These are phyloP conservation scores for Fimicolochytrium jonesii DNA, from an alignment of 192 early-diverging fungal genomes.

Conservation along the genomic window DNA sequence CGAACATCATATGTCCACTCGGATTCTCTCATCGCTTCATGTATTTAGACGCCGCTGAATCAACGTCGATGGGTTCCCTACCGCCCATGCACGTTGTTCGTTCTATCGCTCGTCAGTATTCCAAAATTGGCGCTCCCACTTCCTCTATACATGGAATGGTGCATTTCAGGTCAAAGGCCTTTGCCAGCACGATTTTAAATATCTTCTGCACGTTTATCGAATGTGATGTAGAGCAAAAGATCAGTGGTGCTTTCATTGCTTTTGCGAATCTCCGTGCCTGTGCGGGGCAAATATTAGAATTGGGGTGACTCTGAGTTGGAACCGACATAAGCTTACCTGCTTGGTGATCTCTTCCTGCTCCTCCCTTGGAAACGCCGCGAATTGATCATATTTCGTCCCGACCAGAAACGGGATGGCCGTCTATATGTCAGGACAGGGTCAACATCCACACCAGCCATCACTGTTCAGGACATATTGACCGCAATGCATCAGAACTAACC, in stretches of 20 bases:
- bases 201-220: constrained; percentile 97
- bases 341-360: constrained; percentile 92
- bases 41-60: too few relatives aligned
- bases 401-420: constrained; percentile 91
- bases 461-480: neutral
- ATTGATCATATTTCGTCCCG: constrained; percentile 95
- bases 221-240: constrained; percentile 90
- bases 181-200: constrained; percentile 92
- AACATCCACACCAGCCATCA: neutral
- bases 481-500: constrained; percentile 33
- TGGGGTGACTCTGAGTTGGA: neutral
- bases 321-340: constrained; percentile 51
- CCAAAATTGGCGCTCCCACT: constrained; percentile 85
- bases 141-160: constrained; percentile 91
- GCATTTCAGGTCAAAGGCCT: constrained; percentile 90
- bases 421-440: constrained; percentile 30
- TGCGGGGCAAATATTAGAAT: too few relatives aligned
- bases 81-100: too few relatives aligned
- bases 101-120: constrained; percentile 75
- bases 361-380: constrained; percentile 75
- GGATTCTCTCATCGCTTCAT: too few relatives aligned
- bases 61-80: too few relatives aligned
- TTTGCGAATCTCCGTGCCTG: constrained; percentile 80
- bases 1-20: too few relatives aligned
- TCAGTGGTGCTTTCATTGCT: constrained; percentile 92